Base-by-base conservation (phyloP, 73 alveolate genomes). In the Breviolum minutum region DNA sequence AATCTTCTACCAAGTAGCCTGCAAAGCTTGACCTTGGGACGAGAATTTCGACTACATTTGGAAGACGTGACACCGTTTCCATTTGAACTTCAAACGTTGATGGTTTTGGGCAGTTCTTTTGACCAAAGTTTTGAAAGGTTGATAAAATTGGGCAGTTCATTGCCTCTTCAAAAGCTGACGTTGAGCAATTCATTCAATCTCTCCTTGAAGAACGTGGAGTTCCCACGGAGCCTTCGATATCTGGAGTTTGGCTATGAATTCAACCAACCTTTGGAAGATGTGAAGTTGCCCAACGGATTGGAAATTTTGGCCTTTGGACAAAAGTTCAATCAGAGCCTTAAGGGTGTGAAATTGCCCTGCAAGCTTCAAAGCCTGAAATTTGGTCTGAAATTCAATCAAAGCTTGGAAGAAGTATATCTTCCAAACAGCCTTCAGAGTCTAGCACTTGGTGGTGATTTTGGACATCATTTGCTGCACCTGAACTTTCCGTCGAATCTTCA, bases 371-470 rank as follows among this genome's bases (percentile, higher is more conserved):
- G 61, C 61, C 61, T 74, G 61, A 74, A 48, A 12, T 74, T 74
- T n/a, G 84, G 84, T 12, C 84, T n/a, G 16, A 74, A 74, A 61
- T 74, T 74, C 61, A 74, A 74, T n/a, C 84, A 74, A 22, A 74
- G 84, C 60, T 22, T 74, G 84, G 84, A 74, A 12, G 62, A 74
- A 26, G 29, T 19, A 6, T n/a, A n/a, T n/a, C 61, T 74, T 13
- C 84, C 84, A 6, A 17, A 74, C 8, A 74, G 84, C 61, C 84
- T 74, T 61, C 7, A 24, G 16, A 74, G 84, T 61, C 84, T 74
- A 48, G 29, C 62, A 11, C 20, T 74, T 13, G 84, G 84, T 6
- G 7, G 20, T 4, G 84, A 13, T 26, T 74, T 74, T 74, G 26
- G 29, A 17, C 84, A 70, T 7, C 16, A 26, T 6, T 26, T 26